Percentiles rank a stretch among this genome's conserved stretches.
These are phyloP conservation scores for Usnea hakonensis DNA, from an alignment of 495 filamentous ascomycete species.

Conservation along the genomic window DNA sequence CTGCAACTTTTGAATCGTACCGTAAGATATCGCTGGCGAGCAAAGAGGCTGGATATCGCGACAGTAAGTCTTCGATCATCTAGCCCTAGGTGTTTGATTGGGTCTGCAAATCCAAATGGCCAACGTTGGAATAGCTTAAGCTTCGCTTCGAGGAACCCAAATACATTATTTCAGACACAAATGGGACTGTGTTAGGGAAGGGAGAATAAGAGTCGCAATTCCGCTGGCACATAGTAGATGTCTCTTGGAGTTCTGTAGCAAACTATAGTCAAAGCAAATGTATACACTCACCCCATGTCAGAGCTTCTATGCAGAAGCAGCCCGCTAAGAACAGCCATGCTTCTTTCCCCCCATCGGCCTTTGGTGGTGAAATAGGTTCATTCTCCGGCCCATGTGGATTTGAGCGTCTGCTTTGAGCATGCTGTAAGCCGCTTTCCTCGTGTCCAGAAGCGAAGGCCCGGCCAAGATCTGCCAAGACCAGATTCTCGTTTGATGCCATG, in stretches of 20 bases:
- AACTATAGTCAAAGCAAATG: neutral
- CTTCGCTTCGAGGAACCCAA: neutral
- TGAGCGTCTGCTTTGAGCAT: conserved; percentile 7
- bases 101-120: neutral
- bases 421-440: neutral
- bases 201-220: neutral
- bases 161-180: neutral
- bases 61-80: neutral
- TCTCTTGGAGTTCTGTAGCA: neutral
- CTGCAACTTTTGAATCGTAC: neutral
- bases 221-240: neutral
- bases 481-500: conserved; percentile 6
- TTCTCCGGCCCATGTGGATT: neutral
- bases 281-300: conserved; percentile 52
- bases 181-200: neutral
- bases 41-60: neutral
- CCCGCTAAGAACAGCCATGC: conserved; percentile 59
- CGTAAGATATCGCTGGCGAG: neutral
- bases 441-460: neutral
- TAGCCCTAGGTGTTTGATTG: neutral
- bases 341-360: conserved; percentile 47
- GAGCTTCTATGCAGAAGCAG: conserved; percentile 55
- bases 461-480: conserved; percentile 7
- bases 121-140: neutral
- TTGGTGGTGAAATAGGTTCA: conserved; percentile 2